Conservation (phyloP, 495 filamentous ascomycete species). For the Clohesyomyces aquaticus region DNA sequence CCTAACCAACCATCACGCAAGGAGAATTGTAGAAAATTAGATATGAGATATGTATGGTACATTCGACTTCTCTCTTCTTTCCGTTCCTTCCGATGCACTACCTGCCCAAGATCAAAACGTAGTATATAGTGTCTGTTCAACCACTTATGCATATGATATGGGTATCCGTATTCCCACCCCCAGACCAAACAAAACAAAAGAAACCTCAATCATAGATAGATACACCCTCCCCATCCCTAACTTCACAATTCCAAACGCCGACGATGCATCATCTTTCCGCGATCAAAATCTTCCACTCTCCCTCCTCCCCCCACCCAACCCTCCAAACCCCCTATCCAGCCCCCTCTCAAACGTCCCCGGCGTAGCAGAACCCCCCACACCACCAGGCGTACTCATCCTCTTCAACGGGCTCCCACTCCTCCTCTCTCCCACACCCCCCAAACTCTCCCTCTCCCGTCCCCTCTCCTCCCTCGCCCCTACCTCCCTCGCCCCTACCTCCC, state of each 20-base stretch:
- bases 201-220: too few species aligned
- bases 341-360: neutral
- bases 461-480: conserved; percentile 23
- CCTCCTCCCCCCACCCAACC: conserved; percentile 31
- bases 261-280: neutral
- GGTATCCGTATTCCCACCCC: neutral
- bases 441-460: conserved; percentile 20
- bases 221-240: neutral
- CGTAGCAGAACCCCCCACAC: conserved; percentile 2
- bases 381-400: conserved; percentile 36
- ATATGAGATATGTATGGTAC: too few species aligned
- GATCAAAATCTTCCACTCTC: conserved; percentile 35
- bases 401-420: conserved; percentile 41
- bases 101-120: too few species aligned
- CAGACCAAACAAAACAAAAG: too few species aligned
- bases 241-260: neutral
- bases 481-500: conserved; percentile 9
- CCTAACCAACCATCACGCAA: too few species aligned
- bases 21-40: too few species aligned
- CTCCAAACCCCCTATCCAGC: conserved; percentile 19
- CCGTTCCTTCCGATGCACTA: too few species aligned
- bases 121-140: too few species aligned
- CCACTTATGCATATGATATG: neutral
- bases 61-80: too few species aligned
- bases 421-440: conserved; percentile 20